Conservation (phyloP, 2,329 filamentous ascomycete genomes). For the Botrytis pseudocinerea region DNA sequence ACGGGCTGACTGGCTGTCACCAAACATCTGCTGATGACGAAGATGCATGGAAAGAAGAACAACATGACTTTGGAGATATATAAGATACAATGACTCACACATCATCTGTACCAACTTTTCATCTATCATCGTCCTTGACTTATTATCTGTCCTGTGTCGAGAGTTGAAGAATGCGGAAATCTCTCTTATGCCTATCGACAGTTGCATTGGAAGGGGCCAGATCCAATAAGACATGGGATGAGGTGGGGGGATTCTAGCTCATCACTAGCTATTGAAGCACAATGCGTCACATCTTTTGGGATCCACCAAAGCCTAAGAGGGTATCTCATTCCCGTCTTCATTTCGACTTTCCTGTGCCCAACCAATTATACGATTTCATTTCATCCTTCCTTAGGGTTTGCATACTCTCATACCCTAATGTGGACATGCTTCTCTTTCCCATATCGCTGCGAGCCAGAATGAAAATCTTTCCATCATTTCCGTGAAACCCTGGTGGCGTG, state of each 20-base stretch:
- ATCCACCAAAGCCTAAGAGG: background rate
- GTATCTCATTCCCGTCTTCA: conserved; percentile 1
- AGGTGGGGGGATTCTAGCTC: background rate
- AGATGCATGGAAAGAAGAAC: background rate
- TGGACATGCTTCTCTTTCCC: background rate
- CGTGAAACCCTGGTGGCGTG: background rate
- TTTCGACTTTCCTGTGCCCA: background rate
- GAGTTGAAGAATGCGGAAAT: background rate
- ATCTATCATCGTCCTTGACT: background rate
- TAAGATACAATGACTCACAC: background rate
- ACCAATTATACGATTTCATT: background rate
- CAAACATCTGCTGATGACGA: background rate
- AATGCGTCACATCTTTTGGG: conserved; percentile 5
- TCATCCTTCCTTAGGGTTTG: background rate
- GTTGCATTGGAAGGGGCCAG: background rate
- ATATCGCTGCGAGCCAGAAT: background rate
- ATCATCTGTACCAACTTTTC: background rate
- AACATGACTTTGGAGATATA: background rate
- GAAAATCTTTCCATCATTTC: background rate
- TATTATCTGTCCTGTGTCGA: background rate
- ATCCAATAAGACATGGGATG: conserved; percentile 8
- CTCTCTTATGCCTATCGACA: background rate
- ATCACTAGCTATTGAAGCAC: background rate
- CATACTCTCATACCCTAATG: background rate
- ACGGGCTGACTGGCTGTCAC: background rate